phyloP scores from a whole-genome alignment of 495 filamentous ascomycete genomes.

The Trichoderma parareesei region DNA sequence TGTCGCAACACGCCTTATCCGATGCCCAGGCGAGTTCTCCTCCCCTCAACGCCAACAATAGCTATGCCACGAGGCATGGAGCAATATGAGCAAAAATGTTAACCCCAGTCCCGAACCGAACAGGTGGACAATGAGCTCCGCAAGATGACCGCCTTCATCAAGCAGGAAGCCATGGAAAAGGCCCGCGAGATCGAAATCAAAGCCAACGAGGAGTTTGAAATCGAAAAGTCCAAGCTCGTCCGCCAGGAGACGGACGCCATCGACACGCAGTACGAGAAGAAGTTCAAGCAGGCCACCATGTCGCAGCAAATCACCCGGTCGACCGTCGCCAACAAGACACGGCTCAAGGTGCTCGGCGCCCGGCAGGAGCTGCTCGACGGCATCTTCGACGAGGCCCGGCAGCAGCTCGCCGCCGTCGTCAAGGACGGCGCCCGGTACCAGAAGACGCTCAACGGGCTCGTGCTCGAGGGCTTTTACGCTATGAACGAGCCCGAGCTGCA shows the following conservation, averaged over 20 bases:
- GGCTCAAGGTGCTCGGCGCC: slow-evolving; percentile 75
- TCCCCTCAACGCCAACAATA: not conserved
- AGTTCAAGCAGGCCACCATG: slow-evolving; percentile 94
- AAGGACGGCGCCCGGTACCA: slow-evolving; percentile 68
- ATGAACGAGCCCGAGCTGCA: slow-evolving; percentile 69
- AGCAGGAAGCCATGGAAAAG: slow-evolving; percentile 95
- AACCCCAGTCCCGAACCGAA: not conserved
- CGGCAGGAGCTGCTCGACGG: slow-evolving; percentile 85
- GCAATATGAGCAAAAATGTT: not conserved
- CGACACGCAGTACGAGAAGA: slow-evolving; percentile 89
- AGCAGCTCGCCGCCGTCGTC: slow-evolving; percentile 53
- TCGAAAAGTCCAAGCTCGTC: slow-evolving; percentile 97
- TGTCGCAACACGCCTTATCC: slow-evolving; percentile 14
- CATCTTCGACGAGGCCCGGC: slow-evolving; percentile 74
- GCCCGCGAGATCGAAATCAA: slow-evolving; percentile 94
- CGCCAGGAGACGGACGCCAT: slow-evolving; percentile 88
- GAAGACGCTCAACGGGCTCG: slow-evolving; percentile 62
- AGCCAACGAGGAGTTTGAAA: slow-evolving; percentile 95
- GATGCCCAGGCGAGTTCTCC: slow-evolving; percentile 11
- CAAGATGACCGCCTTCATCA: slow-evolving; percentile 99
- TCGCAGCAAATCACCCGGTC: slow-evolving; percentile 94
- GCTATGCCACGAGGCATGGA: too few relatives aligned
- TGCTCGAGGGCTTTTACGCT: slow-evolving; percentile 86
- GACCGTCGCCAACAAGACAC: slow-evolving; percentile 88
- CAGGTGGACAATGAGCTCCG: slow-evolving; percentile 91